These are phyloP conservation scores for Hygrocybe punicea DNA, from an alignment of 768 basidiomycete genomes.

Conservation along the genomic window DNA sequence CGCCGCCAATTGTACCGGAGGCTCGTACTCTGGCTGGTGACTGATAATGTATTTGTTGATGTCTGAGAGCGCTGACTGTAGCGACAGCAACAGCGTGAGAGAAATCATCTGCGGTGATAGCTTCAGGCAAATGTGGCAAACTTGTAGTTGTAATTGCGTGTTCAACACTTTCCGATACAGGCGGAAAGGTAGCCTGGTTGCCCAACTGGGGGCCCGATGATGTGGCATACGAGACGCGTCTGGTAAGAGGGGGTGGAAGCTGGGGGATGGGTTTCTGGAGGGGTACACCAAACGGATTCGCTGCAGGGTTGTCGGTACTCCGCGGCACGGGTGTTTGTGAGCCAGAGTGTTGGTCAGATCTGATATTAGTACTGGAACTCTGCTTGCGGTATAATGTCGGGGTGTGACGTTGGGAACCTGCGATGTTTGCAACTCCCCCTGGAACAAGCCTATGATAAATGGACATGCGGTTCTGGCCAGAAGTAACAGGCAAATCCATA, in stretches of 20 bases:
- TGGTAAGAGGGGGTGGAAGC: slow-evolving; percentile 39
- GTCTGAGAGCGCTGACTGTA: slow-evolving; percentile 85
- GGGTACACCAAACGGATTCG: neutral
- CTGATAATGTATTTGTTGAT: slow-evolving; percentile 60
- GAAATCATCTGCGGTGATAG: slow-evolving; percentile 82
- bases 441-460: slow-evolving; percentile 59
- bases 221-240: slow-evolving; percentile 58
- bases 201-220: slow-evolving; percentile 18
- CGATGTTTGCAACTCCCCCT: slow-evolving; percentile 22
- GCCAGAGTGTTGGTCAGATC: slow-evolving; percentile 34
- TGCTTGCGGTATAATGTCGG: slow-evolving; percentile 44
- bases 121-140: slow-evolving; percentile 54
- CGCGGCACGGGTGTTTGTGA: slow-evolving; percentile 39
- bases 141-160: slow-evolving; percentile 65
- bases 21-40: slow-evolving; percentile 47
- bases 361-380: slow-evolving; percentile 37
- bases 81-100: slow-evolving; percentile 92
- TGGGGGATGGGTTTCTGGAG: neutral
- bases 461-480: slow-evolving; percentile 51
- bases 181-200: slow-evolving; percentile 47
- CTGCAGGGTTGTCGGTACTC: slow-evolving; percentile 22
- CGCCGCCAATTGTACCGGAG: slow-evolving; percentile 31
- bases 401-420: slow-evolving; percentile 22
- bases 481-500: slow-evolving; percentile 52
- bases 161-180: slow-evolving; percentile 75